Conservation (phyloP, 768 basidiomycete species). For the Boletus barrowsii region DNA sequence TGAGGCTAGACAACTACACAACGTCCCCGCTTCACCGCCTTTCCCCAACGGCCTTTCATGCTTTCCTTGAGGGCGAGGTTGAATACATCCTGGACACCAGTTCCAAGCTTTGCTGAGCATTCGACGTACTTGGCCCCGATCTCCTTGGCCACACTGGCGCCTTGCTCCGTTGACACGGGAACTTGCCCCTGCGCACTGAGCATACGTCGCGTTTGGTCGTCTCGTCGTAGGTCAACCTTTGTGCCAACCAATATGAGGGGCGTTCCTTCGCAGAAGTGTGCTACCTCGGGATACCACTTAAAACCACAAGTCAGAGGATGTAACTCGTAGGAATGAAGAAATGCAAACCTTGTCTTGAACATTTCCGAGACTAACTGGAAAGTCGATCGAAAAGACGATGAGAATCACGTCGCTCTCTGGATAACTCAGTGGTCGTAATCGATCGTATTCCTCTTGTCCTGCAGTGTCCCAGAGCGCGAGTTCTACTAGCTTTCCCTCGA, state of each 20-base stretch:
- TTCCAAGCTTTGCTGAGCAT: slow-evolving; percentile 91
- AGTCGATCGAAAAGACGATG: slow-evolving; percentile 92
- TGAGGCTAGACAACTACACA: slow-evolving; percentile 57
- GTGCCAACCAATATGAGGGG: slow-evolving; percentile 91
- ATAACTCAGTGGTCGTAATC: slow-evolving; percentile 80
- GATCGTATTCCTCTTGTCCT: slow-evolving; percentile 95
- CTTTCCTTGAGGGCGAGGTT: slow-evolving; percentile 85
- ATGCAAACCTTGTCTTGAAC: slow-evolving; percentile 78
- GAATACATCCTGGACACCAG: slow-evolving; percentile 91
- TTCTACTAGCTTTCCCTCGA: slow-evolving; percentile 86
- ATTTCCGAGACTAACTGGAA: slow-evolving; percentile 86
- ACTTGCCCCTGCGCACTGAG: slow-evolving; percentile 83
- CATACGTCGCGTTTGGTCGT: slow-evolving; percentile 84
- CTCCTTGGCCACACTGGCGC: slow-evolving; percentile 79
- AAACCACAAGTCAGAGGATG: slow-evolving; percentile 9
- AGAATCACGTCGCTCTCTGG: slow-evolving; percentile 90
- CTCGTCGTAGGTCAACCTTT: slow-evolving; percentile 86
- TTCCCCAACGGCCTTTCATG: slow-evolving; percentile 75
- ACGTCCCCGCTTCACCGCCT: slow-evolving; percentile 63
- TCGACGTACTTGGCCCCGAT: slow-evolving; percentile 94
- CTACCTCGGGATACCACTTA: slow-evolving; percentile 92
- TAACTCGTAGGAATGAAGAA: not conserved
- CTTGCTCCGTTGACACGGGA: slow-evolving; percentile 82
- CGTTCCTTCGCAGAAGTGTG: slow-evolving; percentile 87
- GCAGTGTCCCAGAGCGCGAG: slow-evolving; percentile 99